Base-by-base conservation (phyloP, 176 grass and related monocot species). In the Elaeis guineensis region DNA sequence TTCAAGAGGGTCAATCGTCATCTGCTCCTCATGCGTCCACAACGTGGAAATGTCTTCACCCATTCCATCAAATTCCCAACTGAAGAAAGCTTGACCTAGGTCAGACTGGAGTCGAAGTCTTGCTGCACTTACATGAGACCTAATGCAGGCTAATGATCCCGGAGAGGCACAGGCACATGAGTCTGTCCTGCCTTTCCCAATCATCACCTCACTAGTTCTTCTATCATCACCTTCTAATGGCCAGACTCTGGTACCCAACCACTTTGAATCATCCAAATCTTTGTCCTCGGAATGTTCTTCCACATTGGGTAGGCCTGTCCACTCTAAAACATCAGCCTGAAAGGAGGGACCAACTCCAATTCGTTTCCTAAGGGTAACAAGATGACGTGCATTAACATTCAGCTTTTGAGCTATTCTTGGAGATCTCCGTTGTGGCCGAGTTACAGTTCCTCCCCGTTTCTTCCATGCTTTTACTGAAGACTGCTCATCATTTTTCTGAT, bases 391-490 rank as follows among this genome's bases (percentile, higher is more conserved):
- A 72, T 82, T 78, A 57, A 92, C 61, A 18, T 73, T 66, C 64
- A 85, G 75, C 69, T 67, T 81, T 67, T 73, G 88, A 60, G 94
- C 81, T 76, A 99, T 71, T 55, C 94, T 90, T 68, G 89, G 82
- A 12, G 94, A 99, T 77, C 89, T 92, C 78, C 94, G 81, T 74
- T 54, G 79, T 74, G 79, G 87, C 64, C 50, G 50, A 69, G 64
- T 65, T 44, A 26, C 21, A 24, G 25, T 12, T 2, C 2, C 35
- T 44, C 11, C 14, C 35, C 0, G 52, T 26, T 58, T 81, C 54
- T 82, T 88, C 55, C 71, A 61, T 74, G 20, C 51, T 52, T 51
- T 58, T 53, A 65, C 72, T 7, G 69, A 65, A 29, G 50, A 63
- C 5, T 32, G 16, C 24, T 32, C 64, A 50, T 57, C 62, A 50